Percentiles rank a stretch among this genome's conserved stretches.
These are phyloP conservation scores for Lithospermum erythrorhizon DNA, from an alignment of 257 asterid species.

Conservation along the genomic window DNA sequence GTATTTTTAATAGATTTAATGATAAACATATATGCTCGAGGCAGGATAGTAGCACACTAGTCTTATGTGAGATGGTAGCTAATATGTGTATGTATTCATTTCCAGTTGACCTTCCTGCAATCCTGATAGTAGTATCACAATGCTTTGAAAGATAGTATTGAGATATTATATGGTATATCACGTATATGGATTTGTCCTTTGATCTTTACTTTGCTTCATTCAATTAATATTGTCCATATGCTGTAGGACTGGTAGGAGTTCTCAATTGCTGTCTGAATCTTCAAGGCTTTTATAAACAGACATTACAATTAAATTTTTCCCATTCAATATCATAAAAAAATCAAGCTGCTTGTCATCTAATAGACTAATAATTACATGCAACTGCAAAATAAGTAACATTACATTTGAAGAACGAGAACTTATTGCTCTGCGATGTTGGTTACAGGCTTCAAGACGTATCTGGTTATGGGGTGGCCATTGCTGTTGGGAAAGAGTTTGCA, in stretches of 20 bases:
- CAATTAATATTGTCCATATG: neutral
- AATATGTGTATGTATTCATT: neutral
- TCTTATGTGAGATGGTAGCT: neutral
- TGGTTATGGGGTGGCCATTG: constrained; percentile 85
- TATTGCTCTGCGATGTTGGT: neutral
- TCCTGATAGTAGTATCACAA: too few relatives aligned
- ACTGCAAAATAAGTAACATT: neutral
- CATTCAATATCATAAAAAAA: neutral
- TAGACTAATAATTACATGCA: neutral
- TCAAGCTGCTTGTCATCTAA: neutral
- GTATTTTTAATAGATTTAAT: neutral
- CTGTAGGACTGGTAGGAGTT: neutral
- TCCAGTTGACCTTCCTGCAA: too few relatives aligned
- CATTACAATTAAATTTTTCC: neutral
- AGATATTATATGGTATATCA: too few relatives aligned
- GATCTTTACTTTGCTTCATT: neutral
- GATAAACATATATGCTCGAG: neutral
- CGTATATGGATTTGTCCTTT: too few relatives aligned
- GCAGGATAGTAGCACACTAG: neutral
- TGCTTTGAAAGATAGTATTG: neutral
- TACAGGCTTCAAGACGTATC: constrained; percentile 93
- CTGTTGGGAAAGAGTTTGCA: constrained; percentile 45
- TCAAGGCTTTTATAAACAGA: neutral
- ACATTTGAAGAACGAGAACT: constrained; percentile 1
- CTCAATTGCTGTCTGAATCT: neutral